These are phyloP conservation scores for Stevia rebaudiana DNA, from an alignment of 140 eudicot genomes.

Conservation along the genomic window DNA sequence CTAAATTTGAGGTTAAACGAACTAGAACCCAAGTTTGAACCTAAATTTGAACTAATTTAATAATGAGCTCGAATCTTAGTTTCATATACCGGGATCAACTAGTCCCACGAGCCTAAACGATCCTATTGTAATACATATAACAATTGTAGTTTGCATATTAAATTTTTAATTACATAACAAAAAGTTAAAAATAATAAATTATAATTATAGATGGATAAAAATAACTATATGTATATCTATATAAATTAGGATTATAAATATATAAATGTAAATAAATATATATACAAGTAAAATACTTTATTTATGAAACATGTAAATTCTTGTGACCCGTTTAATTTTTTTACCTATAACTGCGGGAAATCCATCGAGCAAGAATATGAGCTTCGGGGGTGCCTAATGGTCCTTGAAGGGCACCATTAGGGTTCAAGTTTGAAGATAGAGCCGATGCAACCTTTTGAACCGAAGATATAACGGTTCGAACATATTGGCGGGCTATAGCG, in stretches of 20 bases:
- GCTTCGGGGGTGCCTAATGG: constrained; percentile 77
- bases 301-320: background rate
- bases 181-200: no score
- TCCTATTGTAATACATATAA: background rate
- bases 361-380: constrained; percentile 63
- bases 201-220: background rate
- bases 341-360: constrained; percentile 70
- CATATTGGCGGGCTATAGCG: constrained; percentile 72
- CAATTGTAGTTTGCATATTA: background rate
- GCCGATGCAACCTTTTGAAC: constrained; percentile 83
- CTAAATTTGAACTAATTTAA: background rate
- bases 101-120: background rate
- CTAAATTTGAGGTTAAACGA: background rate
- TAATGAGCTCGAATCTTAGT: background rate
- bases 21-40: background rate
- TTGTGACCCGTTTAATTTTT: background rate
- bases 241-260: background rate
- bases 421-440: constrained; percentile 42
- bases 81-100: background rate
- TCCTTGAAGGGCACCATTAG: constrained; percentile 42
- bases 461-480: constrained; percentile 58
- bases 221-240: background rate
- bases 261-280: background rate
- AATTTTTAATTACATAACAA: background rate
- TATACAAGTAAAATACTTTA: background rate